A percentile compares a stretch with the other conserved stretches of the same genome.
These are phyloP conservation scores for Ichthyophthirius multifiliis DNA, from an alignment of 169 alveolate species.

Conservation along the genomic window DNA sequence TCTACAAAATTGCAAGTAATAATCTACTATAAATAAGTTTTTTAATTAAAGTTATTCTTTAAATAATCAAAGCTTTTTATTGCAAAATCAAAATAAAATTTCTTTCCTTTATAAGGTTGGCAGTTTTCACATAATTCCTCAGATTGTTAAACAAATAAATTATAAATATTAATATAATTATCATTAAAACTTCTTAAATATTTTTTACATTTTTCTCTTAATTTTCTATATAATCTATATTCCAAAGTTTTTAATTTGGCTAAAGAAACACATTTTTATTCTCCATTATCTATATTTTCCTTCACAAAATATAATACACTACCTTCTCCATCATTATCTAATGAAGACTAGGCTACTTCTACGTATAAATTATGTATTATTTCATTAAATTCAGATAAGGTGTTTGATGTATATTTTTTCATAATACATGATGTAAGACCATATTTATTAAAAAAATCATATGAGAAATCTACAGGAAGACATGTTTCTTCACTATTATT, in stretches of 20 bases:
- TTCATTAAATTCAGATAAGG: conserved; percentile 40
- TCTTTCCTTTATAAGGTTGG: conserved; percentile 59
- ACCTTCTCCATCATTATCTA: conserved; percentile 75
- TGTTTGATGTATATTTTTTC: conserved; percentile 37
- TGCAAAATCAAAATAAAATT: conserved; percentile 59
- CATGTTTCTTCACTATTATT: conserved; percentile 52
- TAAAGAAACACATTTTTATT: conserved; percentile 42
- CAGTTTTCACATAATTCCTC: conserved; percentile 33
- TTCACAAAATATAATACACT: conserved; percentile 60
- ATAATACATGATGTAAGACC: conserved; percentile 37
- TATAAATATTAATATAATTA: background rate
- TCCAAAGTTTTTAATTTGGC: conserved; percentile 78
- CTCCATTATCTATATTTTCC: conserved; percentile 8
- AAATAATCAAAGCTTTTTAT: conserved; percentile 59
- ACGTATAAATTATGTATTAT: conserved; percentile 41
- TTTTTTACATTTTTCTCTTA: conserved; percentile 76
- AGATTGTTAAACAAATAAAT: background rate
- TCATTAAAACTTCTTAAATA: conserved; percentile 25
- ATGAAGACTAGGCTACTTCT: conserved; percentile 43
- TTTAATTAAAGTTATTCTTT: background rate
- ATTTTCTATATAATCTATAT: conserved; percentile 74
- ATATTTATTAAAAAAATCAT: conserved; percentile 50
- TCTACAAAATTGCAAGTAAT: conserved; percentile 42
- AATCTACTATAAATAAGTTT: background rate
- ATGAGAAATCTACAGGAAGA: conserved; percentile 55